Percentiles rank a stretch among this genome's conserved stretches.
These are phyloP conservation scores for Talaromyces stipitatus DNA, from an alignment of 495 filamentous ascomycete genomes.

Conservation along the genomic window DNA sequence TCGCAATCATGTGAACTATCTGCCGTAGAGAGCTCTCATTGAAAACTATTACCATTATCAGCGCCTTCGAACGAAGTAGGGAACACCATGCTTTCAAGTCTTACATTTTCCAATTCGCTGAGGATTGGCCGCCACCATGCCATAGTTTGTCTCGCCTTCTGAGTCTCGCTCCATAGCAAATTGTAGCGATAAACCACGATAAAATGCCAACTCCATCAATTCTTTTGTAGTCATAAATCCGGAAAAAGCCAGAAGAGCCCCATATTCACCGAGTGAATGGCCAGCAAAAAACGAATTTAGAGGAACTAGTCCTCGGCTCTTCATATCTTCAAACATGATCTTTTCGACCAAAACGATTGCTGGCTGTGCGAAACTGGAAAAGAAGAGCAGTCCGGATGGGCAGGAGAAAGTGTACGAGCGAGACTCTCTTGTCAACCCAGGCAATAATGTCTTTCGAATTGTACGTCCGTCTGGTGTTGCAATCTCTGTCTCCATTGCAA, in stretches of 20 bases:
- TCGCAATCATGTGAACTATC: conserved; percentile 18
- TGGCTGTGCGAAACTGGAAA: conserved; percentile 37
- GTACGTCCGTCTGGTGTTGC: background rate
- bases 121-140: conserved; percentile 36
- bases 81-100: background rate
- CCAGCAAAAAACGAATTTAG: conserved; percentile 24
- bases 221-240: conserved; percentile 18
- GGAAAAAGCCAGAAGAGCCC: conserved; percentile 21
- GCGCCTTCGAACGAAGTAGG: background rate
- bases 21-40: conserved; percentile 11
- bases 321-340: conserved; percentile 25
- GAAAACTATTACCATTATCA: conserved; percentile 11
- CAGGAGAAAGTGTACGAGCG: conserved; percentile 25
- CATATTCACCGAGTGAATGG: conserved; percentile 37
- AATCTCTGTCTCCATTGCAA: conserved; percentile 11
- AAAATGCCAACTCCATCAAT: conserved; percentile 27
- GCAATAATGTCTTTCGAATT: conserved; percentile 12
- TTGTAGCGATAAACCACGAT: conserved; percentile 37
- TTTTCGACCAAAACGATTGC: conserved; percentile 28
- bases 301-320: conserved; percentile 19
- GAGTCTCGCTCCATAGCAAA: conserved; percentile 21
- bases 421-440: conserved; percentile 15
- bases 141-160: conserved; percentile 19
- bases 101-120: conserved; percentile 20
- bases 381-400: conserved; percentile 25